Evolutionary conservation across 2,329 filamentous ascomycete species (phyloP).

Genomic region (Stagonosporopsis tanaceti): DNA sequence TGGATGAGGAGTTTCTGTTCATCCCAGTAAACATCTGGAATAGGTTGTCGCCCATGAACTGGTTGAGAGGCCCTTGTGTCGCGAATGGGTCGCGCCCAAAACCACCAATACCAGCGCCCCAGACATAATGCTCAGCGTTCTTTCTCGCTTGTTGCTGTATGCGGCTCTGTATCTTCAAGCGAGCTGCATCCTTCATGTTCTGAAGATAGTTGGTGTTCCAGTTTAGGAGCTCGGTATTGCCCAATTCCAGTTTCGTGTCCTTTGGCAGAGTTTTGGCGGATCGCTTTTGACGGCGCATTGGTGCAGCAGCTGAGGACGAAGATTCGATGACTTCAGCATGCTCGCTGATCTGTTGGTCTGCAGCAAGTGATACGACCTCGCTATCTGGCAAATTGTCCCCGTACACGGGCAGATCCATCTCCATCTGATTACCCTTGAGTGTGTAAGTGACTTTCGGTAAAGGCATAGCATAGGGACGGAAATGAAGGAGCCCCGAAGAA

Average conservation of each 20-base stretch:
- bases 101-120: constrained; percentile 64
- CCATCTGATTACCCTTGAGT: constrained; percentile 37
- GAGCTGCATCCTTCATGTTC: constrained; percentile 64
- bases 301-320: constrained; percentile 50
- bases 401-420: constrained; percentile 44
- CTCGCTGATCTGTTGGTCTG: constrained; percentile 18
- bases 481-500: no score
- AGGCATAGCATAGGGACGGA: background rate
- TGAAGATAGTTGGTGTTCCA: constrained; percentile 67
- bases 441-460: constrained; percentile 20
- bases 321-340: constrained; percentile 42
- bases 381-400: constrained; percentile 46
- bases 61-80: constrained; percentile 56
- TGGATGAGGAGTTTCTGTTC: constrained; percentile 32
- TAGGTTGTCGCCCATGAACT: constrained; percentile 66
- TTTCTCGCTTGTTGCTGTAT: constrained; percentile 62
- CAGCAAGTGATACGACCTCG: constrained; percentile 34
- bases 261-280: constrained; percentile 53
- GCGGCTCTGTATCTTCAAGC: constrained; percentile 55
- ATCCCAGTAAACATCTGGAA: constrained; percentile 57
- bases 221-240: constrained; percentile 63
- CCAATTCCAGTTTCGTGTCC: constrained; percentile 62
- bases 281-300: constrained; percentile 50
- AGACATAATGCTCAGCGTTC: constrained; percentile 69
- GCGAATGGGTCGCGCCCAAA: constrained; percentile 54